These are phyloP conservation scores for Xylaria arbuscula DNA, from an alignment of 2,329 filamentous ascomycete genomes.

Conservation along the genomic window DNA sequence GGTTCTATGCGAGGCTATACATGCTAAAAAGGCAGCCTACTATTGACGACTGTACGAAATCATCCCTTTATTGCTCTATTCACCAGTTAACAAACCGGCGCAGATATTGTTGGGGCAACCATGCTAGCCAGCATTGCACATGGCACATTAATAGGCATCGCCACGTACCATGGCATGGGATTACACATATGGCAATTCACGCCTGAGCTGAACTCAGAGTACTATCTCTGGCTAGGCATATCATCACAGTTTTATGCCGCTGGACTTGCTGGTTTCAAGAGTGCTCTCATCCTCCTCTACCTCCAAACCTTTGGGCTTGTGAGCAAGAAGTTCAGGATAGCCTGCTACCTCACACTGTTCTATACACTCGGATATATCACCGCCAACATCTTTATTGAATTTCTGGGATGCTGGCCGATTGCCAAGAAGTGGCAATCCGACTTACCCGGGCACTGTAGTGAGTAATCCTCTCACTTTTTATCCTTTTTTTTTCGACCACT, in stretches of 20 bases:
- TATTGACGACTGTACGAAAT: constrained; percentile 47
- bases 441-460: constrained; percentile 43
- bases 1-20: constrained; percentile 46
- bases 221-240: constrained; percentile 50
- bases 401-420: constrained; percentile 48
- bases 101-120: constrained; percentile 46
- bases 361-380: constrained; percentile 67
- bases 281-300: constrained; percentile 46
- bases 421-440: constrained; percentile 45
- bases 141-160: constrained; percentile 45
- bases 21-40: constrained; percentile 39
- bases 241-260: constrained; percentile 48
- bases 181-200: constrained; percentile 50
- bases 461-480: background rate
- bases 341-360: constrained; percentile 47
- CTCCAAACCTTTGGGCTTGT: constrained; percentile 47
- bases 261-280: constrained; percentile 49
- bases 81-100: background rate
- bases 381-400: constrained; percentile 63
- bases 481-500: background rate
- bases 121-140: constrained; percentile 45
- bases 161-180: constrained; percentile 49
- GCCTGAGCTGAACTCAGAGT: constrained; percentile 45
- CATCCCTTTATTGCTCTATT: background rate
- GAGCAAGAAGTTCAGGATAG: constrained; percentile 45